Base-by-base conservation (phyloP, 257 asterid genomes). In the Craterostigma plantagineum region DNA sequence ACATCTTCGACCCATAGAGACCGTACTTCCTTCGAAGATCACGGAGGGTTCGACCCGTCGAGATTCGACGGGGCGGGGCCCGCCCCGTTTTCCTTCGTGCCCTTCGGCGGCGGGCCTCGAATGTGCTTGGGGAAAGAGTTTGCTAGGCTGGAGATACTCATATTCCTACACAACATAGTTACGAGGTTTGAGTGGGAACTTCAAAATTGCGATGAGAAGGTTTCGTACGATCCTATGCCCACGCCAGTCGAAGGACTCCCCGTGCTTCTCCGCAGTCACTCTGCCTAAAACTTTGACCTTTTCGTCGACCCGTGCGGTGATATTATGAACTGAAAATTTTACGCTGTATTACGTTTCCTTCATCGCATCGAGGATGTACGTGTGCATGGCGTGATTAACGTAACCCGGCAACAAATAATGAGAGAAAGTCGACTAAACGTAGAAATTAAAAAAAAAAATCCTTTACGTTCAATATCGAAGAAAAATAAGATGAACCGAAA, bases 81-180 rank as follows among this genome's bases (percentile, higher is more conserved):
- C 0, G 43, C 55, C 17, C 79, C 93, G 16, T 79, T 35, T 50
- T 63, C 90, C 0, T 79, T 52, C 11, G 76, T 79, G 7, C 67
- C 92, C 3, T 79, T 75, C 5, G 93, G 93, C 0, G 93, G 93
- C 52, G 93, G 90, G 3, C 76, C 93, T 15, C 63, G 90, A 1
- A 70, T 76, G 81, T 75, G 86, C 61, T 33, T 75, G 63, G 81
- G 80, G 33, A 71, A 75, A 57, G 81, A 75, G 66, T 75, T 68
- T 34, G 77, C 81, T 14, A 63, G 81, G 10, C 54, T 75, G 34
- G 77, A 75, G 61, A 68, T 71, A 52, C 77, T 75, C 1, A 56
- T 68, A 42, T 71, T 71, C 53, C 61, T 75, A 0, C 69, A 71
- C 56, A 68, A 75, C 13, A 8, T 71, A 5, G 42, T 75, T 0